Conservation (phyloP, 139 green algal genomes). For the Ettlia oleoabundans region DNA sequence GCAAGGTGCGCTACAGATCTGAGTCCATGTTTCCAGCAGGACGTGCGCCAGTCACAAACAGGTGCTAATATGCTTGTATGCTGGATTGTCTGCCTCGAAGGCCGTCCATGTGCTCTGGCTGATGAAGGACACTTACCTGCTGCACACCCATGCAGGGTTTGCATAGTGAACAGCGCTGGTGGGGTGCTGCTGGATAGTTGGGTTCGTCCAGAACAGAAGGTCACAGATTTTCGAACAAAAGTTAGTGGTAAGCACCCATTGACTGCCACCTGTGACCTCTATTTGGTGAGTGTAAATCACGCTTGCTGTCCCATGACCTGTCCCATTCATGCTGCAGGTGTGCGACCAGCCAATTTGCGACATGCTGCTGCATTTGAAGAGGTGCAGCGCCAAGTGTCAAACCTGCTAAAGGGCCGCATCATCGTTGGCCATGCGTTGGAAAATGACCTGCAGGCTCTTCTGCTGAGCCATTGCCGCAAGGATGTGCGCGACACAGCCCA, state of each 20-base stretch:
- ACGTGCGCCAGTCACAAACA: neutral
- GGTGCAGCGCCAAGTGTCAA: conserved; percentile 65
- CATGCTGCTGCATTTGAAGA: conserved; percentile 55
- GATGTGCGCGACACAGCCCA: conserved; percentile 74
- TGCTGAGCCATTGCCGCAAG: conserved; percentile 79
- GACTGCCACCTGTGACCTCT: neutral
- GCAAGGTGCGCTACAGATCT: conserved; percentile 62
- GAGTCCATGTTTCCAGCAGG: too few species aligned
- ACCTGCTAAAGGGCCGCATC: conserved; percentile 70
- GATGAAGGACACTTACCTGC: neutral
- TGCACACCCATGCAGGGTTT: conserved; percentile 50
- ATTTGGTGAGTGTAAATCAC: too few species aligned
- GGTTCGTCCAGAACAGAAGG: conserved; percentile 69
- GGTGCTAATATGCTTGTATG: too few species aligned
- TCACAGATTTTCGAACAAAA: conserved; percentile 86
- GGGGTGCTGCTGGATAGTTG: conserved; percentile 82
- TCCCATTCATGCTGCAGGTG: neutral
- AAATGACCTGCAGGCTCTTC: conserved; percentile 88
- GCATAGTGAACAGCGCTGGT: conserved; percentile 80
- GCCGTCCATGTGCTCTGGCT: too few species aligned
- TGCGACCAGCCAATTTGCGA: conserved; percentile 47
- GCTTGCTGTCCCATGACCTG: neutral
- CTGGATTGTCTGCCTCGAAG: neutral
- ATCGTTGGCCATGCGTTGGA: conserved; percentile 88
- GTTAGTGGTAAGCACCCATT: conserved; percentile 49